These are phyloP conservation scores for Hibiscus trionum DNA, from an alignment of 345 rosid genomes.

Conservation along the genomic window DNA sequence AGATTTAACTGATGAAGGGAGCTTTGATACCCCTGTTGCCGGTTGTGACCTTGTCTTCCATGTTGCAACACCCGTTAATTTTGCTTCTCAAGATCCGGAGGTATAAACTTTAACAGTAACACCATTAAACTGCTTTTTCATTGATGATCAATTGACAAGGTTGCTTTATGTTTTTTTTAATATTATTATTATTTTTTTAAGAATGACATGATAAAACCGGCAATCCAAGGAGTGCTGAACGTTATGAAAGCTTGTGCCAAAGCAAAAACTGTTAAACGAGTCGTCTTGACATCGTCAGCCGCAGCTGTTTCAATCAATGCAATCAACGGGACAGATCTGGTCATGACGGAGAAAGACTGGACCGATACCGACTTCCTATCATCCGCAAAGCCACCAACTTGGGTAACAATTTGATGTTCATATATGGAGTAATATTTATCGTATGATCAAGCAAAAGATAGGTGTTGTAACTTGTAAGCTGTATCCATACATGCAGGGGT, in stretches of 20 bases:
- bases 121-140: background rate
- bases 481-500: constrained; percentile 46
- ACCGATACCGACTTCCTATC: constrained; percentile 58
- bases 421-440: background rate
- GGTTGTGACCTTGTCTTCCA: constrained; percentile 79
- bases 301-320: constrained; percentile 65
- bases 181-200: constrained; percentile 5
- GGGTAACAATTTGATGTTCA: constrained; percentile 39
- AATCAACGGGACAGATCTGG: constrained; percentile 49
- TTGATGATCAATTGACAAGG: background rate
- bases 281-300: constrained; percentile 85
- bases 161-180: background rate
- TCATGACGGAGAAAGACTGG: constrained; percentile 70
- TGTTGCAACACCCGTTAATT: constrained; percentile 84
- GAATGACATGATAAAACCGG: constrained; percentile 95
- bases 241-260: constrained; percentile 64
- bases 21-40: constrained; percentile 47
- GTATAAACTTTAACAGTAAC: constrained; percentile 17
- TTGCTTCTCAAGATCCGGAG: constrained; percentile 81
- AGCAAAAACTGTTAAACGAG: constrained; percentile 61
- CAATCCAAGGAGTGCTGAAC: constrained; percentile 65
- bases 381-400: constrained; percentile 54
- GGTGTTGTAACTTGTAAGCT: background rate
- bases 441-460: background rate
- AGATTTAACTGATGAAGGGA: constrained; percentile 60